Evolutionary conservation across 306 rosid genomes (phyloP).

Genomic region (Sphenostylis stenocarpa): DNA sequence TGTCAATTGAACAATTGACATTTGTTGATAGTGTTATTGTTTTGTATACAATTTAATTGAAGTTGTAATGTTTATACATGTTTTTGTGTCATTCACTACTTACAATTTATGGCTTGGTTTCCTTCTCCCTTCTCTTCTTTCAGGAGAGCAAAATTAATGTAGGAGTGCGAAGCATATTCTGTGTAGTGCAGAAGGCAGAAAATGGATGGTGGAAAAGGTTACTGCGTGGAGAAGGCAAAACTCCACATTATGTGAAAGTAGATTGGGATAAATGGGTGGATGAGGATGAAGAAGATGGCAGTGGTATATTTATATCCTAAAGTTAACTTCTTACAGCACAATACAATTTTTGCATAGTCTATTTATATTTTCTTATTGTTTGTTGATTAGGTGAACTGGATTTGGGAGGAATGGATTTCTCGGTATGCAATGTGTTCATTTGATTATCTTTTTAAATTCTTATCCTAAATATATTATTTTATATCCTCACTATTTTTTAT

Average conservation of each 20-base stretch:
- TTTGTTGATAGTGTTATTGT: neutral
- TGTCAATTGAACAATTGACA: neutral
- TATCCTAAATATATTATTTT: neutral
- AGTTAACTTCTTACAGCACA: neutral
- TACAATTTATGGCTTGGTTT: neutral
- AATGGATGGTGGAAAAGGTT: constrained; percentile 86
- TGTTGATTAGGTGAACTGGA: constrained; percentile 58
- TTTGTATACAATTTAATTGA: neutral
- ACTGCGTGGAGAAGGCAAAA: constrained; percentile 69
- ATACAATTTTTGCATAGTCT: neutral
- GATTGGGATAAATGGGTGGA: constrained; percentile 99
- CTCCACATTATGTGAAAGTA: constrained; percentile 87
- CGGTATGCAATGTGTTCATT: constrained; percentile 54
- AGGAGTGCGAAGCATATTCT: constrained; percentile 77
- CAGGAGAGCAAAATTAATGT: constrained; percentile 89
- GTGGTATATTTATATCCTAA: constrained; percentile 28
- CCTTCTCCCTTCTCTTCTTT: neutral
- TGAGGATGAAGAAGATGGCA: constrained; percentile 76
- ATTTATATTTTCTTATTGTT: neutral
- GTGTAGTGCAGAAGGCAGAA: constrained; percentile 85
- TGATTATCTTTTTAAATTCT: constrained; percentile 4
- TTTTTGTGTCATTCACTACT: neutral
- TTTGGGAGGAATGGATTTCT: constrained; percentile 96
- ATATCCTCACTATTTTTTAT: constrained; percentile 21
- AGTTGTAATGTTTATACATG: neutral